Conservation (phyloP, 768 basidiomycete species). For the Lentinula detonsa region DNA sequence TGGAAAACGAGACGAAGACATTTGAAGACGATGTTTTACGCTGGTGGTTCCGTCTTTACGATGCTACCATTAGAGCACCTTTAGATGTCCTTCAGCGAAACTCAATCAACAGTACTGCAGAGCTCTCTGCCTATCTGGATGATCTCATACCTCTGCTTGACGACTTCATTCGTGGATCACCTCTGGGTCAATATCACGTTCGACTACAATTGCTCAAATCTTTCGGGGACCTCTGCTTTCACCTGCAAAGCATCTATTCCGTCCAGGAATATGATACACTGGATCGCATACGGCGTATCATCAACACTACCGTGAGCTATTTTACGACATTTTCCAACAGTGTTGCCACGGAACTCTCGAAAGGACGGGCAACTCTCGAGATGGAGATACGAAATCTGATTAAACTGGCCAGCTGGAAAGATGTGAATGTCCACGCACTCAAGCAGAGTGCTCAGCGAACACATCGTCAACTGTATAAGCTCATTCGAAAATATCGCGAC, state of each 20-base stretch:
- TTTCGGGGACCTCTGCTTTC: conserved; percentile 50
- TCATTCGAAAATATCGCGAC: conserved; percentile 88
- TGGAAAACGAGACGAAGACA: conserved; percentile 61
- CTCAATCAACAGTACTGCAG: conserved; percentile 20
- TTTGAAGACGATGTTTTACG: conserved; percentile 42
- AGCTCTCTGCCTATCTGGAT: conserved; percentile 48
- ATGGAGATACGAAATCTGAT: conserved; percentile 80
- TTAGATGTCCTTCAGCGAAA: conserved; percentile 40
- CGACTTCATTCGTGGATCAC: conserved; percentile 65
- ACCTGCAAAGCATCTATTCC: conserved; percentile 27
- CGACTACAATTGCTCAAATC: conserved; percentile 64
- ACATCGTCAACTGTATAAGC: conserved; percentile 87
- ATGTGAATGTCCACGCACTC: conserved; percentile 90
- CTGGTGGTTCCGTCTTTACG: conserved; percentile 93
- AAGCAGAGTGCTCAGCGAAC: conserved; percentile 87
- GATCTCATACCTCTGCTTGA: conserved; percentile 74
- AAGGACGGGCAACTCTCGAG: conserved; percentile 60
- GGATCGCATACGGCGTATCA: conserved; percentile 45
- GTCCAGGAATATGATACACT: conserved; percentile 27
- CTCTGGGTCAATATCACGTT: conserved; percentile 78
- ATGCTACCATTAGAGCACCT: conserved; percentile 63
- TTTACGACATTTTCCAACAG: conserved; percentile 54
- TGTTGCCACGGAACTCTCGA: conserved; percentile 41
- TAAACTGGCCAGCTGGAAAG: conserved; percentile 98
- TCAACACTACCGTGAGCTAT: conserved; percentile 55